phyloP scores from a whole-genome alignment of 164 flowering plant species.

The Berberis vulgaris region DNA sequence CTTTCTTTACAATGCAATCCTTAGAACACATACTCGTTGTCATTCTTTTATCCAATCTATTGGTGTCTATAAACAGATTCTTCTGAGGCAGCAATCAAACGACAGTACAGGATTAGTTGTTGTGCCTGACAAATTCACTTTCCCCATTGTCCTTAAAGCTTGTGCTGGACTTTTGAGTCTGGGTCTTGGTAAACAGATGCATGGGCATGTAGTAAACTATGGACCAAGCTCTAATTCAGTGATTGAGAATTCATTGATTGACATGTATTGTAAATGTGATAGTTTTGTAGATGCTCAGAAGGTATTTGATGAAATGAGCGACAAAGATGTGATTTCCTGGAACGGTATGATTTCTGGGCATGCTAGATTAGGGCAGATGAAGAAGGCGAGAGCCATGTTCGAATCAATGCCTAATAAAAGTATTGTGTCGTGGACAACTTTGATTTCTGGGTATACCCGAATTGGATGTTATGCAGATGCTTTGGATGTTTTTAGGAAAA shows the following conservation, averaged over 20 bases:
- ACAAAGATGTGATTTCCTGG: slow-evolving; percentile 63
- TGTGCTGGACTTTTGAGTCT: slow-evolving; percentile 32
- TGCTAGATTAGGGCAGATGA: slow-evolving; percentile 49
- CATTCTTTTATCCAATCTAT: slow-evolving; percentile 12
- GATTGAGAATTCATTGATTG: slow-evolving; percentile 44
- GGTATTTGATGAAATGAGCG: slow-evolving; percentile 56
- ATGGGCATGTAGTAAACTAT: slow-evolving; percentile 45
- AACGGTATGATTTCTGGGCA: slow-evolving; percentile 54
- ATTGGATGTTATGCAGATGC: slow-evolving; percentile 35
- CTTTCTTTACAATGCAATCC: slow-evolving; percentile 57
- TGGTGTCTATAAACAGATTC: slow-evolving; percentile 36
- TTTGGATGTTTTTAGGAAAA: slow-evolving; percentile 30
- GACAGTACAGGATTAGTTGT: slow-evolving; percentile 4
- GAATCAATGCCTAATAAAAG: slow-evolving; percentile 40
- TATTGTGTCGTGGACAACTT: slow-evolving; percentile 49
- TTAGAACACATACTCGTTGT: slow-evolving; percentile 43
- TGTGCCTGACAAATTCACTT: slow-evolving; percentile 55
- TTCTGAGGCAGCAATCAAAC: slow-evolving; percentile 11
- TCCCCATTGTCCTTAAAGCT: slow-evolving; percentile 53
- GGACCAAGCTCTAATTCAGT: slow-evolving; percentile 27
- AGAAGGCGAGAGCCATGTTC: slow-evolving; percentile 34
- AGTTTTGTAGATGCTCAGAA: slow-evolving; percentile 31
- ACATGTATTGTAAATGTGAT: slow-evolving; percentile 58
- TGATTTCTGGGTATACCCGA: slow-evolving; percentile 43
- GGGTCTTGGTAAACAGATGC: slow-evolving; percentile 49